Evolutionary conservation across 2,329 filamentous ascomycete genomes (phyloP).

Genomic region (Curvularia lunata): DNA sequence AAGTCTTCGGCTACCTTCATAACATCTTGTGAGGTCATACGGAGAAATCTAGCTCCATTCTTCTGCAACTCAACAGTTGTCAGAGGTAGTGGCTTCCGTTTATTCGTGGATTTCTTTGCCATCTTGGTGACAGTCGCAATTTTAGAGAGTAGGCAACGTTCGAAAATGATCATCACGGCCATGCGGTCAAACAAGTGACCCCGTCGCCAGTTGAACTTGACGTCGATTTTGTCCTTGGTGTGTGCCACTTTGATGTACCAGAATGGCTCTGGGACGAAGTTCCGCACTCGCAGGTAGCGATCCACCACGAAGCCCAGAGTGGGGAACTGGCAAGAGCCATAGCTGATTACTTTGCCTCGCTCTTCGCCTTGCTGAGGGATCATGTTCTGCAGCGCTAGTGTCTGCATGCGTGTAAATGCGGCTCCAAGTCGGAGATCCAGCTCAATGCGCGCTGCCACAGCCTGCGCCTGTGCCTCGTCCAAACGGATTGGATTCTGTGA

Average conservation of each 20-base stretch:
- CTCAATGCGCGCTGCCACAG: constrained; percentile 87
- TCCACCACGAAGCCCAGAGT: constrained; percentile 97
- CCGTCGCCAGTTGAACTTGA: constrained; percentile 83
- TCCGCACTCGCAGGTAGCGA: constrained; percentile 89
- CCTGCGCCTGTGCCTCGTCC: constrained; percentile 85
- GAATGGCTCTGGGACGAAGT: constrained; percentile 90
- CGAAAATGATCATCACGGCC: constrained; percentile 79
- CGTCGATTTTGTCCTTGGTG: constrained; percentile 75
- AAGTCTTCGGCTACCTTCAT: constrained; percentile 86
- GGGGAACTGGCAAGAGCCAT: constrained; percentile 96
- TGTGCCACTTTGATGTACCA: constrained; percentile 91
- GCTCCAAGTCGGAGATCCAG: constrained; percentile 89
- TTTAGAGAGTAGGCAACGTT: constrained; percentile 79
- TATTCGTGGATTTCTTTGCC: constrained; percentile 87
- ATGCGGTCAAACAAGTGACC: constrained; percentile 87
- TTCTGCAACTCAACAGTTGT: constrained; percentile 98
- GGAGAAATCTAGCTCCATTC: constrained; percentile 85
- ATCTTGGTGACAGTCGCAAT: constrained; percentile 82
- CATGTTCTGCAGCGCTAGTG: constrained; percentile 74
- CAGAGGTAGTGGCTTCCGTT: constrained; percentile 90
- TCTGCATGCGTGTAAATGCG: constrained; percentile 89
- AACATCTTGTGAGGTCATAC: constrained; percentile 88
- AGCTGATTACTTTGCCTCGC: constrained; percentile 72
- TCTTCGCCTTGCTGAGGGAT: constrained; percentile 68
- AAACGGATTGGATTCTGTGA: constrained; percentile 77